phyloP scores from a whole-genome alignment of 768 basidiomycete species.

The Mycena sanguinolenta region DNA sequence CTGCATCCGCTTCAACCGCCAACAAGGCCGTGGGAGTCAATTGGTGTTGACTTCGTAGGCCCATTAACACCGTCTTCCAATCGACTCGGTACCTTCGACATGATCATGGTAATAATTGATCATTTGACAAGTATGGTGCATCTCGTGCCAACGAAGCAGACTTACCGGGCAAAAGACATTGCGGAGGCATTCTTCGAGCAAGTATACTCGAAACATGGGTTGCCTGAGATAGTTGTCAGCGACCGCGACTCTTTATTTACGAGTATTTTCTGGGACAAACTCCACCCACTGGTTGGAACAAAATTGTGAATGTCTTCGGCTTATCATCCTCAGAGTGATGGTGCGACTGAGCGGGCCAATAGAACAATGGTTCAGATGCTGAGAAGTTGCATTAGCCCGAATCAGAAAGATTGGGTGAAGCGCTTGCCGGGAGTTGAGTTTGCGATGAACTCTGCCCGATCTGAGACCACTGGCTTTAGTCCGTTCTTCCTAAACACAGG shows the following conservation, averaged over 20 bases:
- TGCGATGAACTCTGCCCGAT: slow-evolving; percentile 23
- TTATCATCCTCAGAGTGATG: slow-evolving; percentile 51
- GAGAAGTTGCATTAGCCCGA: background rate
- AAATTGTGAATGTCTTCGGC: slow-evolving; percentile 44
- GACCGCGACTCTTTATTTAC: slow-evolving; percentile 41
- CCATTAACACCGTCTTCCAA: slow-evolving; percentile 41
- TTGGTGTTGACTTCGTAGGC: slow-evolving; percentile 52
- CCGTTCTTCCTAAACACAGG: slow-evolving; percentile 37
- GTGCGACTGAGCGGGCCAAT: slow-evolving; percentile 38
- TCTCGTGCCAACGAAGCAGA: slow-evolving; percentile 29
- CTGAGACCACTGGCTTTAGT: slow-evolving; percentile 37
- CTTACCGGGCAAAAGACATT: slow-evolving; percentile 29
- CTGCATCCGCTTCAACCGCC: slow-evolving; percentile 31
- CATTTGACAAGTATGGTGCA: slow-evolving; percentile 33
- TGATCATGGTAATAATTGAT: slow-evolving; percentile 39
- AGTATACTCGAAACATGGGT: slow-evolving; percentile 43
- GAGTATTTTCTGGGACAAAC: slow-evolving; percentile 40
- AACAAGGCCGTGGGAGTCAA: slow-evolving; percentile 38
- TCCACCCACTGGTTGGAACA: slow-evolving; percentile 35
- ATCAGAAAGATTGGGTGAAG: background rate
- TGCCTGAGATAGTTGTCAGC: slow-evolving; percentile 42
- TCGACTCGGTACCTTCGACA: slow-evolving; percentile 22
- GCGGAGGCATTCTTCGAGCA: slow-evolving; percentile 36
- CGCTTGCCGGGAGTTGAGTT: background rate
- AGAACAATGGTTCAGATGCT: slow-evolving; percentile 5